A percentile compares a stretch with the other conserved stretches of the same genome.
phyloP scores from a whole-genome alignment of 495 filamentous ascomycete genomes.

The Penicillium paradoxum region DNA sequence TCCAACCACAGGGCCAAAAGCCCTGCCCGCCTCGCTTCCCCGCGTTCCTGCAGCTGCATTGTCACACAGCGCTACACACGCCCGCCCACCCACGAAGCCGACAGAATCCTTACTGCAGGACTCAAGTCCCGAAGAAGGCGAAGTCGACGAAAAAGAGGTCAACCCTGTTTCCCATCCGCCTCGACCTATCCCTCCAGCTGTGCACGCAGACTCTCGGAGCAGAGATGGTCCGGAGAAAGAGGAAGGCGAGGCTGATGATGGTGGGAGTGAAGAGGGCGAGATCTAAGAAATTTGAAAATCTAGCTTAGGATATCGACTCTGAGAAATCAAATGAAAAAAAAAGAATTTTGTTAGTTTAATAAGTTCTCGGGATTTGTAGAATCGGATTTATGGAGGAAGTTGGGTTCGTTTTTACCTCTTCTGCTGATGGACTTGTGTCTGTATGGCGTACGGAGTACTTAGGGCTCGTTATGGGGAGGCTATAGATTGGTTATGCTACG shows the following conservation, averaged over 20 bases:
- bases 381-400: too few relatives aligned
- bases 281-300: slow-evolving; percentile 18
- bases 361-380: too few relatives aligned
- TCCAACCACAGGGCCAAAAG: background rate
- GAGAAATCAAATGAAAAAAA: too few relatives aligned
- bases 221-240: background rate
- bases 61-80: background rate
- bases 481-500: too few relatives aligned
- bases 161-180: background rate
- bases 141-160: slow-evolving; percentile 6
- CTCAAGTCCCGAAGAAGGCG: slow-evolving; percentile 22
- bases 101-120: slow-evolving; percentile 4
- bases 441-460: too few relatives aligned
- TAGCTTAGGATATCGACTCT: background rate
- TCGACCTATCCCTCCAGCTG: background rate
- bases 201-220: background rate
- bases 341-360: too few relatives aligned
- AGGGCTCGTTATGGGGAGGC: too few relatives aligned
- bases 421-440: too few relatives aligned
- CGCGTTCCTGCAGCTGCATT: slow-evolving; percentile 20
- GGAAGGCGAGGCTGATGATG: slow-evolving; percentile 20
- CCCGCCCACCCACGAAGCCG: background rate
- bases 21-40: slow-evolving; percentile 9
- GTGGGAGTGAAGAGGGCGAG: slow-evolving; percentile 44
- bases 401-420: too few relatives aligned